phyloP scores from a whole-genome alignment of 2,329 filamentous ascomycete species.

The Scolecobasidium constrictum region DNA sequence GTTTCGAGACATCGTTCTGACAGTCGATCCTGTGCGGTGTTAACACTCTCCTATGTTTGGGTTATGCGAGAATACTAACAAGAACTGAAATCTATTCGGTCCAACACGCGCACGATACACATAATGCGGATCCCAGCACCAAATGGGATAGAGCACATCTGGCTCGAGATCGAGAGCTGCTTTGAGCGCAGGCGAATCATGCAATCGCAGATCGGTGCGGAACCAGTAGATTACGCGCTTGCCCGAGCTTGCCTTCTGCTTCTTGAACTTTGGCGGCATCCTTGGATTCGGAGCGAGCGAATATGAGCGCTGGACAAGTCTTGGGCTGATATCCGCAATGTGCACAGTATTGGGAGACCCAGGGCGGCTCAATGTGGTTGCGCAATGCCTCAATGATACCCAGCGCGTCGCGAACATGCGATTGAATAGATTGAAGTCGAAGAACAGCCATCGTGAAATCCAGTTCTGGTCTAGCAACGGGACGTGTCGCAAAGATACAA shows the following conservation, averaged over 20 bases:
- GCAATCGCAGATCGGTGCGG: conserved; percentile 64
- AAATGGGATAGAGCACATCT: conserved; percentile 60
- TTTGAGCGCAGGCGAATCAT: conserved; percentile 64
- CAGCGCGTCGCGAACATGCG: no score
- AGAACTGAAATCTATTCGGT: conserved; percentile 63
- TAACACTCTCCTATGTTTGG: not conserved
- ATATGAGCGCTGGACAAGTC: no score
- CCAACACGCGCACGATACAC: conserved; percentile 62
- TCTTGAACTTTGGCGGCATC: not conserved
- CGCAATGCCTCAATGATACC: no score
- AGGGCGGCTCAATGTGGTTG: no score
- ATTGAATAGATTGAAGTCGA: no score
- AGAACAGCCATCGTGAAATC: no score
- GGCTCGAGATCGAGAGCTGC: conserved; percentile 62
- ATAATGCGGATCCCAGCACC: conserved; percentile 74
- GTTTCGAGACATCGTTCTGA: conserved; percentile 56
- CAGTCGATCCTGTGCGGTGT: conserved; percentile 49
- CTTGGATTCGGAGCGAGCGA: no score
- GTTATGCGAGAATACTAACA: conserved; percentile 28
- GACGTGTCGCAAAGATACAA: no score
- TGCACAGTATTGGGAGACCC: no score
- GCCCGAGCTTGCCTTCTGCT: not conserved
- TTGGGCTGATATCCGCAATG: no score
- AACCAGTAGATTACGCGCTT: conserved; percentile 66
- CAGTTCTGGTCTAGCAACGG: no score